phyloP scores from a whole-genome alignment of 164 flowering plant genomes.

The Liriodendron chinense region DNA sequence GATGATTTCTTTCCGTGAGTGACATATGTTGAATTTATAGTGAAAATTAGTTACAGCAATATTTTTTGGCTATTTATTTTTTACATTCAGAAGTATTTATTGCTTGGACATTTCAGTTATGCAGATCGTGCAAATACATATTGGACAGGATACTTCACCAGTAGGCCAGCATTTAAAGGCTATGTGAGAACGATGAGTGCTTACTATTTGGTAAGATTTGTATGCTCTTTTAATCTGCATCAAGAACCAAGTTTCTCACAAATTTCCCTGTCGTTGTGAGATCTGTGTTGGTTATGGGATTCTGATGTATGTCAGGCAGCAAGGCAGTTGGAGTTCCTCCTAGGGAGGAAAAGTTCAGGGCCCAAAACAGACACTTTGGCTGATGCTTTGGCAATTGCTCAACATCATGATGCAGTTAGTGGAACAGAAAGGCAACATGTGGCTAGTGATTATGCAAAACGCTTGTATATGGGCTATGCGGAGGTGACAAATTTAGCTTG shows the following conservation, averaged over 20 bases:
- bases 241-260: background rate
- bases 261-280: background rate
- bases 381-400: constrained; percentile 91
- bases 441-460: constrained; percentile 87
- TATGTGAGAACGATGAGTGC: constrained; percentile 86
- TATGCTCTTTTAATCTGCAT: background rate
- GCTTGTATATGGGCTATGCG: constrained; percentile 65
- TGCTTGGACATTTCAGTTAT: constrained; percentile 45
- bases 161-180: constrained; percentile 83
- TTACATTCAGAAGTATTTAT: background rate
- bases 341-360: constrained; percentile 55
- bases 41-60: background rate
- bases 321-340: constrained; percentile 76
- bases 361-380: constrained; percentile 51
- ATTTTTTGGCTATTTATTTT: background rate
- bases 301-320: constrained; percentile 58
- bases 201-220: constrained; percentile 68
- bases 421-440: constrained; percentile 94
- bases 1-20: constrained; percentile 95
- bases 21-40: constrained; percentile 5
- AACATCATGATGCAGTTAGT: constrained; percentile 95
- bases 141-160: constrained; percentile 95
- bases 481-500: constrained; percentile 44
- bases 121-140: constrained; percentile 83
- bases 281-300: background rate